These are phyloP conservation scores for Phytophthora syringae DNA, from an alignment of 352 stramenopile species.

Conservation along the genomic window DNA sequence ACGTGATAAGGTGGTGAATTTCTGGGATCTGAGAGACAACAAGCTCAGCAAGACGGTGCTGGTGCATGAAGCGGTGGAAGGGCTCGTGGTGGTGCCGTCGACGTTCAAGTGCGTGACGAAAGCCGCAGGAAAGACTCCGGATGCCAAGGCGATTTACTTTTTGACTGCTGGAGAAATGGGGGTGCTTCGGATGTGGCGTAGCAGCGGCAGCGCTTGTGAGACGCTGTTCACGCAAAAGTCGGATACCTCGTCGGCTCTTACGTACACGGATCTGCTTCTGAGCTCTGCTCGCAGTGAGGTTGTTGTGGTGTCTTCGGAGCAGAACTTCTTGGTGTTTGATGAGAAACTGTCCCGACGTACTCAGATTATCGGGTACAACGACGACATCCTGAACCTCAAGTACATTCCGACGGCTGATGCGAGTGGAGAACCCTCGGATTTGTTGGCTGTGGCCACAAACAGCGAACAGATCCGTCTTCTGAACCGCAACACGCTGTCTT, in stretches of 20 bases:
- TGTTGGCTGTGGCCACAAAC: slow-evolving; percentile 97
- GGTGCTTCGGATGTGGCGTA: slow-evolving; percentile 81
- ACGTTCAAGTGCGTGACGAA: slow-evolving; percentile 58
- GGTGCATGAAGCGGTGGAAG: slow-evolving; percentile 95
- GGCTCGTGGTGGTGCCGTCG: slow-evolving; percentile 88
- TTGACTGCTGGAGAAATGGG: slow-evolving; percentile 94
- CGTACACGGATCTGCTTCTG: slow-evolving; percentile 65
- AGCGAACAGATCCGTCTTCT: slow-evolving; percentile 96
- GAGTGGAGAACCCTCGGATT: slow-evolving; percentile 51
- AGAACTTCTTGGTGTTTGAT: slow-evolving; percentile 90
- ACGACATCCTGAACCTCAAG: slow-evolving; percentile 98
- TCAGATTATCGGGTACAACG: slow-evolving; percentile 95
- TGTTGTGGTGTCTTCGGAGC: slow-evolving; percentile 79
- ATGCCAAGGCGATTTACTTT: slow-evolving; percentile 87
- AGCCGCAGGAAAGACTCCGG: slow-evolving; percentile 27
- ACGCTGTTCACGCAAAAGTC: slow-evolving; percentile 55
- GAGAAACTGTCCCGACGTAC: slow-evolving; percentile 66
- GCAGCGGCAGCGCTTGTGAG: slow-evolving; percentile 41
- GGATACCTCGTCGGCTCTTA: slow-evolving; percentile 43
- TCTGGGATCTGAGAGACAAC: slow-evolving; percentile 87
- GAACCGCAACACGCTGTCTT: slow-evolving; percentile 92
- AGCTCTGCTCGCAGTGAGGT: slow-evolving; percentile 66
- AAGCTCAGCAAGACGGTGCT: slow-evolving; percentile 93
- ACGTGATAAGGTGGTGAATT: slow-evolving; percentile 94
- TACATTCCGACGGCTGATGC: slow-evolving; percentile 84